Percentiles rank a stretch among this genome's conserved stretches.
These are phyloP conservation scores for Haplosporangium gracile DNA, from an alignment of 192 early-diverging fungal genomes.

Conservation along the genomic window DNA sequence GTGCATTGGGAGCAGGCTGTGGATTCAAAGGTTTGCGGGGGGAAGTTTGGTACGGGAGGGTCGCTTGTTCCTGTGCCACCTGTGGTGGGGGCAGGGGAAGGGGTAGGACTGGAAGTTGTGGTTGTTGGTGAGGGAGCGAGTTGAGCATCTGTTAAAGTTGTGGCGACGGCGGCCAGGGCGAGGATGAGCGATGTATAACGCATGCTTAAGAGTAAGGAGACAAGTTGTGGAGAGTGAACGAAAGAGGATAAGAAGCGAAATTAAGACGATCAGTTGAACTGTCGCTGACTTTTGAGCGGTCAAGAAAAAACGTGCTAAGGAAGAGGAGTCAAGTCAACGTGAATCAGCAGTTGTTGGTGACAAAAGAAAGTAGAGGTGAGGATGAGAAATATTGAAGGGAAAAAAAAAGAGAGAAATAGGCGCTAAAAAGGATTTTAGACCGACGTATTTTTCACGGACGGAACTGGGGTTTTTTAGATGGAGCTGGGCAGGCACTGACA, in stretches of 20 bases:
- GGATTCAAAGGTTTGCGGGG: background rate
- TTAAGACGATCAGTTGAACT: background rate
- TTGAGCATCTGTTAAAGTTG: conserved; percentile 5
- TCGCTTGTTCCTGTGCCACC: background rate
- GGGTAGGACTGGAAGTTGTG: background rate
- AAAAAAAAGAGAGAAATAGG: background rate
- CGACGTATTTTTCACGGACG: background rate
- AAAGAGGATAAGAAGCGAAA: background rate
- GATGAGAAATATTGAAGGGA: background rate
- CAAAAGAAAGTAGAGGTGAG: background rate
- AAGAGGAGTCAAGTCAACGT: background rate
- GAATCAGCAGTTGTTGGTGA: background rate
- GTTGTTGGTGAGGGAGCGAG: background rate
- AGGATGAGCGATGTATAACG: conserved; percentile 10
- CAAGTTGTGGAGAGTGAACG: background rate
- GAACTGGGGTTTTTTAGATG: background rate
- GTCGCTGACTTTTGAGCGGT: background rate
- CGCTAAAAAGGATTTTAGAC: background rate
- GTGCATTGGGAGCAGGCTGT: conserved; percentile 23
- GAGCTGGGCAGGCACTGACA: background rate
- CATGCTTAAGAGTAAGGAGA: background rate
- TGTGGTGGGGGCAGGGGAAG: background rate
- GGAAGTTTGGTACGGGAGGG: background rate
- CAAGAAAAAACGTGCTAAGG: background rate
- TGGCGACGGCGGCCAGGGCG: conserved; percentile 6